Evolutionary conservation across 2,329 filamentous ascomycete genomes (phyloP), one percentile per base, ranked within the genome.

Genomic region (Beauveria pseudobassiana): DNA sequence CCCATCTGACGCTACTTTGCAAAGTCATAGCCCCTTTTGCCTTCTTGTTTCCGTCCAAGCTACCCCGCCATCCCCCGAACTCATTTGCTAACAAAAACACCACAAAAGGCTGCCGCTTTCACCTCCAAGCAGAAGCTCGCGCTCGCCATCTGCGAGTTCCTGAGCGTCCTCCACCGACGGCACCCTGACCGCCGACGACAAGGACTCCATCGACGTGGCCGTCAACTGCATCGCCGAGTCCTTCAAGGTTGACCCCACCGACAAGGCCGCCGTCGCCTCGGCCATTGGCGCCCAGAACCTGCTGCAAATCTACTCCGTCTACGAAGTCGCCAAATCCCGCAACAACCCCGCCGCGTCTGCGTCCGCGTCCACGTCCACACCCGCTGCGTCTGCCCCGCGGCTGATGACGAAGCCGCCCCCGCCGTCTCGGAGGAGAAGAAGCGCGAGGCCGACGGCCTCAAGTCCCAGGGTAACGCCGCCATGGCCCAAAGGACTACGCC

Each of bases 91-190:
- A 50, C 16, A n/a, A 8, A 5, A 5, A 38, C 5, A 38, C 5
- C 2, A 14, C 34, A 38, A 38, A 38, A 38, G 34, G 34, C 34
- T 5, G 68, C 71, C 54, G 65, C 78, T 63, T 76, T 79, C 49
- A 78, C 80, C 59, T 78, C 82, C 63, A 84, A 85, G 75, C 85
- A 99, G 85, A 91, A 93, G 78, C 89, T 99, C 66, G 95, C 95
- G 75, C 90, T 99, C 74, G 91, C 95, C 69, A 93, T 99, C 76
- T 91, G 96, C 80, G 91, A 98, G 79, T 99, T 96, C 81, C 88
- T 99, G 64, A 84, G 84, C 69, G 63, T 96, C 92, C 51, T 80
- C 91, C 68, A 88, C 86, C 65, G 95, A 99, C 74, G 95, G 95
- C 70, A 96, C 92, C 50, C 84, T 99, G 63, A 83, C 88, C 59